Evolutionary conservation across 2,329 filamentous ascomycete species (phyloP).

Genomic region (Aspergillus phoenicis): DNA sequence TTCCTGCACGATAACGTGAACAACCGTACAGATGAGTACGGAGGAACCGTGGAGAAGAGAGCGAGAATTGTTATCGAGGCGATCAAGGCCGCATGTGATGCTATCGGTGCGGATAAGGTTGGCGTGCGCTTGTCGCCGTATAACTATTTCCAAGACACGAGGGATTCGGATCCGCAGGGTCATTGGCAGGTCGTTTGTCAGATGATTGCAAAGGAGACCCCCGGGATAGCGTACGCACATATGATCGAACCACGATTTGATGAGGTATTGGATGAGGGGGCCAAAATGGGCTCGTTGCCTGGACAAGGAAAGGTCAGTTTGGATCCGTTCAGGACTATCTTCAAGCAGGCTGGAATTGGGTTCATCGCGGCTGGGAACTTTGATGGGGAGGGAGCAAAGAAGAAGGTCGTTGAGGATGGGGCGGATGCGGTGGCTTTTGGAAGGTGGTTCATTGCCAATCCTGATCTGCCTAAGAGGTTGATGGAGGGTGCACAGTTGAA

Average conservation of each 20-base stretch:
- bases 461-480: conserved; percentile 46
- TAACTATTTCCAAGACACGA: conserved; percentile 59
- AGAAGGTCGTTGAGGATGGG: conserved; percentile 22
- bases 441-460: conserved; percentile 47
- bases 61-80: conserved; percentile 57
- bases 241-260: conserved; percentile 55
- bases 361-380: conserved; percentile 39
- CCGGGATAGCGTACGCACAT: conserved; percentile 43
- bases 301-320: conserved; percentile 34
- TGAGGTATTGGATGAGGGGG: conserved; percentile 49
- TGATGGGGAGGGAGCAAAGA: conserved; percentile 24
- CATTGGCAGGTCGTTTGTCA: conserved; percentile 52
- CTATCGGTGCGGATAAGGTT: conserved; percentile 51
- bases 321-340: conserved; percentile 45
- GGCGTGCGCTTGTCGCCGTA: conserved; percentile 64
- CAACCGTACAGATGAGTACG: conserved; percentile 54
- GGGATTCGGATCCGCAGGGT: conserved; percentile 48
- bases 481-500: conserved; percentile 40
- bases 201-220: conserved; percentile 35
- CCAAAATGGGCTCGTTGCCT: conserved; percentile 46
- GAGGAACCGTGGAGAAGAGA: conserved; percentile 54
- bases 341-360: conserved; percentile 43
- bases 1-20: conserved; percentile 65
- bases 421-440: conserved; percentile 40
- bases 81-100: conserved; percentile 52